These are phyloP conservation scores for Solanum stenotomum DNA, from an alignment of 257 asterid species.

Conservation along the genomic window DNA sequence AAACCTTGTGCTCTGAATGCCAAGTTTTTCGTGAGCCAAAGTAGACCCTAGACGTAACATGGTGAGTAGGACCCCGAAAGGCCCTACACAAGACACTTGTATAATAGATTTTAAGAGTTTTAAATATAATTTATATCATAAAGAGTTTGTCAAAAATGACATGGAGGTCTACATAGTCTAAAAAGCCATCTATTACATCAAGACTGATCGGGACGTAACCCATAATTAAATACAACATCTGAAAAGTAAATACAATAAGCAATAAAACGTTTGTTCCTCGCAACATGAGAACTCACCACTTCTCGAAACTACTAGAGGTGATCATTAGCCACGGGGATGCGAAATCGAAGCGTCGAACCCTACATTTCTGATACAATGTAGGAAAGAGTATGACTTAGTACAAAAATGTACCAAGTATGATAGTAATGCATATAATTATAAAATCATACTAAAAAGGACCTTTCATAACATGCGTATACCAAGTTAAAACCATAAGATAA, in stretches of 20 bases:
- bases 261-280: neutral
- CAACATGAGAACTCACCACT: neutral
- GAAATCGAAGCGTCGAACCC: rapidly evolving
- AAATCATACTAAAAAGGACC: neutral
- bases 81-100: neutral
- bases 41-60: neutral
- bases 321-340: neutral
- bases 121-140: too few species aligned
- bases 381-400: neutral
- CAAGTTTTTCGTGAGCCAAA: neutral
- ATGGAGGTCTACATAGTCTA: neutral
- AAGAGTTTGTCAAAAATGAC: neutral
- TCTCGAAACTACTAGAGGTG: neutral
- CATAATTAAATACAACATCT: neutral
- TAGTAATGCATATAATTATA: neutral
- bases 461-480: neutral
- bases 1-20: neutral
- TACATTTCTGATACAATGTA: too few species aligned
- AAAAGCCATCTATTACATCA: too few species aligned
- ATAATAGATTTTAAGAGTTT: neutral
- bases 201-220: neutral
- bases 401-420: neutral
- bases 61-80: neutral
- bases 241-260: too few species aligned
- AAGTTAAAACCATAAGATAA: neutral